Evolutionary conservation across 78 protist genomes (phyloP).

Genomic region (Reticulomyxa filosa): DNA sequence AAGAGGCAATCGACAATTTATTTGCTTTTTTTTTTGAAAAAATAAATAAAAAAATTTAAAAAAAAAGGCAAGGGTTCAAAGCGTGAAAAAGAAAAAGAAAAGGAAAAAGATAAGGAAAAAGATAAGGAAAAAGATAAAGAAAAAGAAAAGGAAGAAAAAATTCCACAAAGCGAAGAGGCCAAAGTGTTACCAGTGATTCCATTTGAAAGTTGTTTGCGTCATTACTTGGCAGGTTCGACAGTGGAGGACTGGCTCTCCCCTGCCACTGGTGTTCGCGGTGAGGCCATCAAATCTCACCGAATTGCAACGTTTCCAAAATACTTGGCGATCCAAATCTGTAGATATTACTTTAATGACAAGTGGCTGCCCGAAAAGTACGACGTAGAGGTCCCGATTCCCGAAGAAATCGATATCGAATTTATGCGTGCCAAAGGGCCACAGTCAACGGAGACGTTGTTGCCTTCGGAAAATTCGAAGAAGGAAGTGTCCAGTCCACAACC

Average conservation of each 20-base stretch:
- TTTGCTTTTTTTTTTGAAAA: too few relatives aligned
- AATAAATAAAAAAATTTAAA: too few relatives aligned
- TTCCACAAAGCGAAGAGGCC: too few relatives aligned
- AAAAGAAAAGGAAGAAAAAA: too few relatives aligned
- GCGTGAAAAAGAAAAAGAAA: too few relatives aligned
- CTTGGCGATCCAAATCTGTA: conserved; percentile 36
- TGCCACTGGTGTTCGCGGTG: too few relatives aligned
- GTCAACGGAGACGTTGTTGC: conserved; percentile 29
- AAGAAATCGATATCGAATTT: conserved; percentile 28
- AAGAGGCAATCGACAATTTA: too few relatives aligned
- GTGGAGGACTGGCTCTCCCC: conserved; percentile 33
- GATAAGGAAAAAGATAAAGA: too few relatives aligned
- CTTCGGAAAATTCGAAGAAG: neutral
- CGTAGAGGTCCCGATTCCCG: conserved; percentile 40
- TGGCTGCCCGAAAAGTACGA: conserved; percentile 52
- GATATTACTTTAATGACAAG: conserved; percentile 35
- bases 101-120: too few relatives aligned
- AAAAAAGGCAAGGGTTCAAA: too few relatives aligned
- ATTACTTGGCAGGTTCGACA: conserved; percentile 5
- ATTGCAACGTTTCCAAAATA: conserved; percentile 45
- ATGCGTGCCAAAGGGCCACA: conserved; percentile 30
- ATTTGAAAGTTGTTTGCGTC: too few relatives aligned
- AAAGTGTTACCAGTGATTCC: too few relatives aligned
- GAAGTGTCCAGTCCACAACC: neutral
- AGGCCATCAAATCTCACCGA: conserved; percentile 22